Conservation (phyloP, 2,329 filamentous ascomycete species). For the Aspergillus aculeatinus region DNA sequence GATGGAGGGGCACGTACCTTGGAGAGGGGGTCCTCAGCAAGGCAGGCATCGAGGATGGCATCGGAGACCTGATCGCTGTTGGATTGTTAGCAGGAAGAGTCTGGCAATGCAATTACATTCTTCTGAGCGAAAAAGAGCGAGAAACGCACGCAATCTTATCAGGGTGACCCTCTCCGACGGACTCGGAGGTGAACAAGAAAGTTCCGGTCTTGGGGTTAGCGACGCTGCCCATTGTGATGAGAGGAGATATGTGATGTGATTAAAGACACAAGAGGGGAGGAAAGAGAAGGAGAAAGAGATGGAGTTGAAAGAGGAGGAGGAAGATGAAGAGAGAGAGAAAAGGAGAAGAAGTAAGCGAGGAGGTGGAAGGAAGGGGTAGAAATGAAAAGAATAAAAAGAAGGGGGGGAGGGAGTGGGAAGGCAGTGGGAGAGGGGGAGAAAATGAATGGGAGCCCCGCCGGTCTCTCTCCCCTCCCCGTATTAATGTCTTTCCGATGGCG, state of each 20-base stretch:
- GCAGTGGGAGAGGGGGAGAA: slow-evolving; percentile 9
- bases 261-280: slow-evolving; percentile 21
- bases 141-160: slow-evolving; percentile 80
- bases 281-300: slow-evolving; percentile 16
- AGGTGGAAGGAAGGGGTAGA: background rate
- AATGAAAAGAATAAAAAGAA: slow-evolving; percentile 10
- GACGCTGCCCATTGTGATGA: slow-evolving; percentile 61
- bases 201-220: slow-evolving; percentile 55
- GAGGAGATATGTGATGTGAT: slow-evolving; percentile 18
- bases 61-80: slow-evolving; percentile 90
- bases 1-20: slow-evolving; percentile 56
- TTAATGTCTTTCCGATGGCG: slow-evolving; percentile 30
- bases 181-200: slow-evolving; percentile 89
- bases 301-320: slow-evolving; percentile 30
- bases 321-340: slow-evolving; percentile 26
- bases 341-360: slow-evolving; percentile 10
- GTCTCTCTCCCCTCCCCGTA: slow-evolving; percentile 6
- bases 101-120: background rate
- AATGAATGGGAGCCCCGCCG: background rate
- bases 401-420: slow-evolving; percentile 22
- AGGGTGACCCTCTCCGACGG: slow-evolving; percentile 85
- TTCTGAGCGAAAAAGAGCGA: slow-evolving; percentile 5
- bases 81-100: slow-evolving; percentile 12
- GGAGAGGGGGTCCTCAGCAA: slow-evolving; percentile 90
- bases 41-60: slow-evolving; percentile 96